phyloP scores from a whole-genome alignment of 2,329 filamentous ascomycete genomes.

The Cercospora beticola region DNA sequence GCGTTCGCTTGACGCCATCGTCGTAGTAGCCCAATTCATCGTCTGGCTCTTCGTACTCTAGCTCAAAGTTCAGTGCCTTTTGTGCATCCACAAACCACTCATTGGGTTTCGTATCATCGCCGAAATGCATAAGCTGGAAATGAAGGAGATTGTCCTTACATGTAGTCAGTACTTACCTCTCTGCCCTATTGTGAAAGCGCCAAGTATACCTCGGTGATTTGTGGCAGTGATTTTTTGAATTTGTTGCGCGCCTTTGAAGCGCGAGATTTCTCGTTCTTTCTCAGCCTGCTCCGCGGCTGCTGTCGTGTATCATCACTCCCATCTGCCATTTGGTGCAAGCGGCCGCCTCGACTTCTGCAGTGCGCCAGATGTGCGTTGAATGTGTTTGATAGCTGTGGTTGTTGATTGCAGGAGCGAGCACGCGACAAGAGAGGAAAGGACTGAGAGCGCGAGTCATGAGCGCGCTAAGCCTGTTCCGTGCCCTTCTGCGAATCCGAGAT shows the following conservation, averaged over 20 bases:
- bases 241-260: slow-evolving; percentile 19
- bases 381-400: neutral
- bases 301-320: neutral
- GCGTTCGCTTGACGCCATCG: slow-evolving; percentile 81
- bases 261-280: slow-evolving; percentile 11
- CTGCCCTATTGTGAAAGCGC: neutral
- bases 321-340: neutral
- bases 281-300: slow-evolving; percentile 6
- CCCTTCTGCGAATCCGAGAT: neutral
- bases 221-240: slow-evolving; percentile 24
- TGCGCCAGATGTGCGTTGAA: neutral
- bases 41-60: slow-evolving; percentile 44
- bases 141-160: slow-evolving; percentile 45
- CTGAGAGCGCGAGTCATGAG: neutral
- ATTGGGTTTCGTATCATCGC: slow-evolving; percentile 40
- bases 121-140: slow-evolving; percentile 48
- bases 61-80: slow-evolving; percentile 28
- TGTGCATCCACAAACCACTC: slow-evolving; percentile 35
- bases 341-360: neutral
- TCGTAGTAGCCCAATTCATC: slow-evolving; percentile 77
- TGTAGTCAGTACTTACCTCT: slow-evolving; percentile 37
- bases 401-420: neutral
- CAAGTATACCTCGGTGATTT: slow-evolving; percentile 36
- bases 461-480: neutral
- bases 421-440: neutral